These are phyloP conservation scores for Zostera marina DNA, from an alignment of 116 monocot species.

Conservation along the genomic window DNA sequence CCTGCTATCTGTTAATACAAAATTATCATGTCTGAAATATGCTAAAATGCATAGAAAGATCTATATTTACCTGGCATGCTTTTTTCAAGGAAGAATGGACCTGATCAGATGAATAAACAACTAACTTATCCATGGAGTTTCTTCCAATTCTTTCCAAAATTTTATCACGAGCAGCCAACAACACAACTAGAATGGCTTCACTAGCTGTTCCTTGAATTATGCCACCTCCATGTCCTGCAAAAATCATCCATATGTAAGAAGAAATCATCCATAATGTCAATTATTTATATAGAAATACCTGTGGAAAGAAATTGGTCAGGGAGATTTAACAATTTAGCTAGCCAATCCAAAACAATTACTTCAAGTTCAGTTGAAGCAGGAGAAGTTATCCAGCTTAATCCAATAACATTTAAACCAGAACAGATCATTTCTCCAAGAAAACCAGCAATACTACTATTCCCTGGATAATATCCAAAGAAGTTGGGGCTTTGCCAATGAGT, in stretches of 20 bases:
- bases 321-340: constrained; percentile 74
- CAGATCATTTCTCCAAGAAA: constrained; percentile 93
- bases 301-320: constrained; percentile 64
- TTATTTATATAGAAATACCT: constrained; percentile 25
- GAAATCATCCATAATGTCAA: background rate
- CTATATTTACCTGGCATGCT: constrained; percentile 55
- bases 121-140: constrained; percentile 44
- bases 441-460: constrained; percentile 80
- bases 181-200: constrained; percentile 78
- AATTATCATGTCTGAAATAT: too few species aligned
- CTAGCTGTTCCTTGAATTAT: constrained; percentile 92
- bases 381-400: constrained; percentile 92
- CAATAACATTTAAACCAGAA: constrained; percentile 70
- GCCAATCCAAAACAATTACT: constrained; percentile 85
- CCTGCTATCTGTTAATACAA: constrained; percentile 64
- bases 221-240: constrained; percentile 70
- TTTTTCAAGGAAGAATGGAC: constrained; percentile 68
- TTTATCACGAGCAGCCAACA: constrained; percentile 85
- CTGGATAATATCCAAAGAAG: constrained; percentile 81
- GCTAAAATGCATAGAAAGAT: background rate
- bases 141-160: constrained; percentile 41
- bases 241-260: background rate
- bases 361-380: constrained; percentile 96
- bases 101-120: constrained; percentile 90
- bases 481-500: constrained; percentile 96